Percentiles rank a stretch among this genome's conserved stretches.
These are phyloP conservation scores for Colletotrichum somersetense DNA, from an alignment of 2,329 filamentous ascomycete species.

Conservation along the genomic window DNA sequence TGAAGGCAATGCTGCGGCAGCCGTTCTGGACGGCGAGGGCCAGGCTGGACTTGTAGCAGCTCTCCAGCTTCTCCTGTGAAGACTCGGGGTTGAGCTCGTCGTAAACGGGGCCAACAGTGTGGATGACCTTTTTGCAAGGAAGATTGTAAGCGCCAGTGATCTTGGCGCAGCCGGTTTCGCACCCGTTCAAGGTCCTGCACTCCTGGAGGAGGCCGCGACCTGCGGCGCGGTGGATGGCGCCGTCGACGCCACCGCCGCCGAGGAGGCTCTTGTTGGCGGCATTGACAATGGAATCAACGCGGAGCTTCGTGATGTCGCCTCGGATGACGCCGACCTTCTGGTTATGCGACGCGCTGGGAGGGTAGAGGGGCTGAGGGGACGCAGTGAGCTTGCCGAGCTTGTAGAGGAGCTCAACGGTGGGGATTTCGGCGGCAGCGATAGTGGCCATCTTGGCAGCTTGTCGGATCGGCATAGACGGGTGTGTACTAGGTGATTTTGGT, in stretches of 20 bases:
- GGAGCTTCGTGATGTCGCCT: constrained; percentile 84
- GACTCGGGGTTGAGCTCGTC: constrained; percentile 52
- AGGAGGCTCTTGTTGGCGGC: constrained; percentile 85
- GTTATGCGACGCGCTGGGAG: constrained; percentile 68
- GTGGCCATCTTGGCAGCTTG: constrained; percentile 51
- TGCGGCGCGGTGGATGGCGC: constrained; percentile 87
- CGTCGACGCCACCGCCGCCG: constrained; percentile 92
- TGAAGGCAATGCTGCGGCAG: constrained; percentile 83
- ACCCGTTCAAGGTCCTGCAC: constrained; percentile 79
- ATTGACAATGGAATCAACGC: constrained; percentile 89
- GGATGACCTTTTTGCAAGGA: constrained; percentile 84
- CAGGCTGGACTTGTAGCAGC: constrained; percentile 79
- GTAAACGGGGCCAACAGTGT: constrained; percentile 91
- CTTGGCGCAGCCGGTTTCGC: constrained; percentile 82
- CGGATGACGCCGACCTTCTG: constrained; percentile 77
- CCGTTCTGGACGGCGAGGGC: constrained; percentile 76
- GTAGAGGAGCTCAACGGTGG: constrained; percentile 76
- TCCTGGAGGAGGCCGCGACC: constrained; percentile 77
- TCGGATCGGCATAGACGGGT: constrained; percentile 28
- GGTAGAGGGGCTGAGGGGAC: constrained; percentile 42
- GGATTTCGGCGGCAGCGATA: constrained; percentile 67
- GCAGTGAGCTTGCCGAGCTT: constrained; percentile 62
- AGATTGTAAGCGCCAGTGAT: constrained; percentile 84
- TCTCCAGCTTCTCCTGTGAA: constrained; percentile 62
- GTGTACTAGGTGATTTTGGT: background rate